Evolutionary conservation across 768 basidiomycete genomes (phyloP).

Genomic region (Trametes gibbosa): DNA sequence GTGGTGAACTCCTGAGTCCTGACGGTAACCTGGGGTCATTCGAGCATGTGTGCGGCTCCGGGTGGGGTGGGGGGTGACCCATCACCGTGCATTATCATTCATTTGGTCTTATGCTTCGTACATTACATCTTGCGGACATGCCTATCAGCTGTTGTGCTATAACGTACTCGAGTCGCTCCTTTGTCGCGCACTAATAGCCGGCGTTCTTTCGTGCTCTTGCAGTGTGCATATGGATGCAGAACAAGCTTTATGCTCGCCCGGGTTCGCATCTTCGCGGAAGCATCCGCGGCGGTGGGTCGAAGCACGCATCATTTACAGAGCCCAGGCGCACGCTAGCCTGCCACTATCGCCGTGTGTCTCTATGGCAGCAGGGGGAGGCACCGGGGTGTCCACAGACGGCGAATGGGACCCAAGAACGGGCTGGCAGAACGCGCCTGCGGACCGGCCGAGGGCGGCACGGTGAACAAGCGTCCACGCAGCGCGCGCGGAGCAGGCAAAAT

Average conservation of each 20-base stretch:
- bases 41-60: not conserved
- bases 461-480: no score
- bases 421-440: no score
- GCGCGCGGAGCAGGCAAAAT: not conserved
- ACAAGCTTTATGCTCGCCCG: not conserved
- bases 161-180: conserved; percentile 1
- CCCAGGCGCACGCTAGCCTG: not conserved
- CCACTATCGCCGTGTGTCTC: not conserved
- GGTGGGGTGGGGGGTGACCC: not conserved
- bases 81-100: not conserved
- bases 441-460: no score
- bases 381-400: not conserved
- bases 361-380: conserved; percentile 9
- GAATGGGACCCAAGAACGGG: not conserved
- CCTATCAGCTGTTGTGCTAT: conserved; percentile 8
- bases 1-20: conserved; percentile 18
- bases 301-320: no score
- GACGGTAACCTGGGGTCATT: not conserved
- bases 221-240: not conserved
- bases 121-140: not conserved
- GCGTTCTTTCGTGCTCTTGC: not conserved
- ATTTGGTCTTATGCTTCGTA: not conserved
- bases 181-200: not conserved
- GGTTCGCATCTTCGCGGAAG: not conserved
- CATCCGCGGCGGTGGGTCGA: conserved; percentile 7